Base-by-base conservation (phyloP, 164 flowering plant species). In the Echeveria elegans region DNA sequence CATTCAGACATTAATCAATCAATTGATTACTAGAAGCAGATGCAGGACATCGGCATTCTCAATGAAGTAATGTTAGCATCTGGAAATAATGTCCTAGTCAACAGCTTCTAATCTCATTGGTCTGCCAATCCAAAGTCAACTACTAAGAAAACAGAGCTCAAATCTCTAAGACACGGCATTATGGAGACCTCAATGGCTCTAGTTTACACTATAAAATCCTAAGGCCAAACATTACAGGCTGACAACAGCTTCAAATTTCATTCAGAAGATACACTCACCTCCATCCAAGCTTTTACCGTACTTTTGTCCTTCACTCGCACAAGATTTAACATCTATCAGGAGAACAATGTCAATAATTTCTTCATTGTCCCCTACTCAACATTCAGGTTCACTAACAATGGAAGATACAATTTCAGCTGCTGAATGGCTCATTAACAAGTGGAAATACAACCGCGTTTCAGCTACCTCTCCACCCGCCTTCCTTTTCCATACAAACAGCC, bases 401-500 rank as follows among this genome's bases (percentile, higher is more conserved):
- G 66, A 63, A 36, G 45, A 63, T n/a, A 34, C 29, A 4, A 63
- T 63, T 37, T 26, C 45, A 37, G 18, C 16, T 1, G 66, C 66
- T 15, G 29, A 63, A 37, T n/a, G 45, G 7, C 41, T 63, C 66
- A 63, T 63, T 6, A 0, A 26, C 14, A 63, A 32, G 29, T 32
- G 41, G 45, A 32, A 26, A 10, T 63, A n/a, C 66, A 63, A 63
- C 29, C 4, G 14, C 12, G 16, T 62, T 1, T 53, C 59, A 6
- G 26, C 66, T 15, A 36, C 16, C 28, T 63, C 65, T 5, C 28
- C 65, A n/a, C 45, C 66, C 16, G 21, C 37, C 32, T 56, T 56
- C 66, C 45, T 63, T 36, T 63, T 63, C 66, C 24, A 36, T 29
- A 63, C 41, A 15, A 21, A 63, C 66, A 23, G 15, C 41, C 41